A percentile compares a stretch with the other conserved stretches of the same genome.
These are phyloP conservation scores for Cytospora mali DNA, from an alignment of 2,329 filamentous ascomycete species.

Conservation along the genomic window DNA sequence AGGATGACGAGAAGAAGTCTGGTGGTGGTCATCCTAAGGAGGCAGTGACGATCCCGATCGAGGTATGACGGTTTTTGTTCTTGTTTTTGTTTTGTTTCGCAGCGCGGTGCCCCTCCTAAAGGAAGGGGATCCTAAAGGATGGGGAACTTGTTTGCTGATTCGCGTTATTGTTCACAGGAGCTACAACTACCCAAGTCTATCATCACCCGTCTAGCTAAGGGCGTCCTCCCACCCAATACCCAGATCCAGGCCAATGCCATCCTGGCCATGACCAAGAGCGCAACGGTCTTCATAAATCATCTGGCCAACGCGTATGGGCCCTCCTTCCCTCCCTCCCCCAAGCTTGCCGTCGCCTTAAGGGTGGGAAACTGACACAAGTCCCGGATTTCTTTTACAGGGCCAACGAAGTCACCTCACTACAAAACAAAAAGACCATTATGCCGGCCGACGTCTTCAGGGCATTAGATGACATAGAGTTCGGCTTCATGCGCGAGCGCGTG, in stretches of 20 bases:
- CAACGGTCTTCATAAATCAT: conserved; percentile 83
- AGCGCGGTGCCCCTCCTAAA: too few species aligned
- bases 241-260: conserved; percentile 84
- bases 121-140: too few species aligned
- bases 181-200: conserved; percentile 79
- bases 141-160: background rate
- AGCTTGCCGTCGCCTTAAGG: too few species aligned
- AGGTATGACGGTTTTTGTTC: conserved; percentile 44
- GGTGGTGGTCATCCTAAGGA: conserved; percentile 40
- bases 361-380: conserved; percentile 5
- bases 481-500: conserved; percentile 68
- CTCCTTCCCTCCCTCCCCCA: background rate
- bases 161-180: conserved; percentile 52
- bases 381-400: conserved; percentile 52
- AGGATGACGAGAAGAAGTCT: conserved; percentile 40
- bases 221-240: conserved; percentile 77
- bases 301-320: conserved; percentile 69
- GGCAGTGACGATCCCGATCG: conserved; percentile 56
- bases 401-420: conserved; percentile 67
- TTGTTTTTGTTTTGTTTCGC: too few species aligned
- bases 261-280: conserved; percentile 76
- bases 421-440: conserved; percentile 77
- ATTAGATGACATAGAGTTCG: conserved; percentile 75
- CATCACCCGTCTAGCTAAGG: conserved; percentile 77
- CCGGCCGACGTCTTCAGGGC: conserved; percentile 77